These are phyloP conservation scores for Chlamydomonas sp. DNA, from an alignment of 139 green algal species.

Conservation along the genomic window DNA sequence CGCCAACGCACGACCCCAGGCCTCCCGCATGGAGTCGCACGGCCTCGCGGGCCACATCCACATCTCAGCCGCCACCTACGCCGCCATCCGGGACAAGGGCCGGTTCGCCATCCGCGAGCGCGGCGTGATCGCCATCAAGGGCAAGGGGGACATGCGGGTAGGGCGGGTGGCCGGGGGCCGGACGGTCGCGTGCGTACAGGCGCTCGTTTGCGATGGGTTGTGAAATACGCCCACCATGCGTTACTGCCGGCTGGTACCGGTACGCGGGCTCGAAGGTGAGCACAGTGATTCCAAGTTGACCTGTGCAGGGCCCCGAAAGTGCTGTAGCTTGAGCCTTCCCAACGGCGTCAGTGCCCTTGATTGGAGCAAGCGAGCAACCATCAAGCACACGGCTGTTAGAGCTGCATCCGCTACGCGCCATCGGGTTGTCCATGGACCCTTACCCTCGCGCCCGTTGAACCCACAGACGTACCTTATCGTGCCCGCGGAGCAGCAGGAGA, in stretches of 20 bases:
- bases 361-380: too few relatives aligned
- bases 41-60: slow-evolving; percentile 17
- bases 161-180: not conserved
- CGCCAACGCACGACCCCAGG: not conserved
- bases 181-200: not conserved
- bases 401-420: not conserved
- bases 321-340: too few relatives aligned
- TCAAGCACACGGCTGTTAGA: not conserved
- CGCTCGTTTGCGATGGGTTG: not conserved
- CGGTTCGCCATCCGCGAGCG: slow-evolving; percentile 7
- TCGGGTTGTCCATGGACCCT: not conserved
- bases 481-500: not conserved
- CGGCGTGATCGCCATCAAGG: slow-evolving; percentile 19
- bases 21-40: slow-evolving; percentile 14
- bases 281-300: too few relatives aligned
- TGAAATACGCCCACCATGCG: not conserved
- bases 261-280: too few relatives aligned
- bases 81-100: not conserved
- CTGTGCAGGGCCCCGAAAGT: too few relatives aligned
- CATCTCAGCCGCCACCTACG: slow-evolving; percentile 20
- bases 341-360: too few relatives aligned
- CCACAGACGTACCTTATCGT: slow-evolving; percentile 19
- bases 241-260: too few relatives aligned
- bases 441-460: not conserved
- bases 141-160: slow-evolving; percentile 25